Base-by-base conservation (phyloP, 805 yeast genomes). In the Candida mattraensis region DNA sequence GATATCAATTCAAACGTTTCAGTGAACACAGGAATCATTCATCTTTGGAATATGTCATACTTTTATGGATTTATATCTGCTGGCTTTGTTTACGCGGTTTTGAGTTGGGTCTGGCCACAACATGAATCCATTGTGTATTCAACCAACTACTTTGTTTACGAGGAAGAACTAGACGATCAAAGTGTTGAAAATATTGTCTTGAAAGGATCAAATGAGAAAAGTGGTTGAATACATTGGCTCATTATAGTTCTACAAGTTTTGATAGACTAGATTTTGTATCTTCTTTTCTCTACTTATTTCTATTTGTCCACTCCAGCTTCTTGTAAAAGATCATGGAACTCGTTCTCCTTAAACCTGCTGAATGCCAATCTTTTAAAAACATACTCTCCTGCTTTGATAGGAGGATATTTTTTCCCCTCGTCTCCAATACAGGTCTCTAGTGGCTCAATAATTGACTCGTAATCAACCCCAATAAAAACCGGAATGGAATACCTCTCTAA, bases 11-110 rank as follows among this genome's bases (percentile, higher is more conserved):
- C 61, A 1, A 39, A 28, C 13, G 47, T 60, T 18, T 14, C 21
- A 1, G 34, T 61, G 22, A 44, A 45, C 28, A 37, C 47, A 0
- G 49, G 53, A 3, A 54, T 59, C 29, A 24, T 45, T 14, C 48
- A 60, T 35, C 54, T 51, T 18, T 62, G 51, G 46, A 48, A 59
- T 31, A 60, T 60, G 39, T 50, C 54, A 17, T 56, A 58, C 19
- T 39, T 61, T 7, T 60, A 61, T 36, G 54, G 62, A 10, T 51
- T 58, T 38, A 44, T 55, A 20, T 30, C 51, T 25, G 53, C 69
- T 17, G 36, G 54, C 17, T 28, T 40, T 24, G 51, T 60, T 15
- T 57, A 57, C 30, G 49, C 44, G 30, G 39, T 48, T 13, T 33
- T 52, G 5, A 47, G 48, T 16, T 44, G 38, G 14, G 7, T 39